Base-by-base conservation (phyloP, 306 rosid genomes). In the Malus fusca region DNA sequence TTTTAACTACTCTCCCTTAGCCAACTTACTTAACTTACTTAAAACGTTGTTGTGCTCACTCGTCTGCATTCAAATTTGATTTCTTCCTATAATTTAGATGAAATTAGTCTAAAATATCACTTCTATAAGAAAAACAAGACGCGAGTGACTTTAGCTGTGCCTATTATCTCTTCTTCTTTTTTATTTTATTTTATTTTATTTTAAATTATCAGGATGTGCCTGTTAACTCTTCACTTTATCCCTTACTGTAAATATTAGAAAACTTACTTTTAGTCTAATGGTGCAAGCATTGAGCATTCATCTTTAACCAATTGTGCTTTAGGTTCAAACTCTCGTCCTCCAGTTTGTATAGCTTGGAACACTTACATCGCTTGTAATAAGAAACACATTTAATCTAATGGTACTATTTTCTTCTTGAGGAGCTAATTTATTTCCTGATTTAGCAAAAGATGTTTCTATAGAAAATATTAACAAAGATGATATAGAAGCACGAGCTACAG, bases 401-500 rank as follows among this genome's bases (percentile, higher is more conserved):
- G 17, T 46, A 43, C 4, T 2, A 13, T 46, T 46, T 46, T 46
- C 52, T 13, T 22, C 30, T 4, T 22, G 14, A 14, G 17, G 17
- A 22, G 43, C 43, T 8, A 46, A 12, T 35, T 22, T 56, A 11
- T 35, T 33, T 72, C 18, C 13, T 4, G 23, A 72, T 53, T 33
- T 37, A 19, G 31, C 22, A 72, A 4, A 3, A 42, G 1, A 51
- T 51, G 55, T 51, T 51, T 15, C 21, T 51, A 17, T 51, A 51
- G 42, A 44, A 11, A 74, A 19, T 28, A 61, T 42, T 60, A 42
- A 14, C 10, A 56, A 46, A 31, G 26, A 76, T 66, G 79, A 74
- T 74, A 51, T 78, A 70, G 11, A 44, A 17, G 60, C 62, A 61
- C 44, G 77, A 42, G 58, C 40, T 70, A 67, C 55, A 75, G 71